A percentile compares a stretch with the other conserved stretches of the same genome.
These are phyloP conservation scores for Gynostemma pentaphyllum DNA, from an alignment of 306 rosid genomes.

Conservation along the genomic window DNA sequence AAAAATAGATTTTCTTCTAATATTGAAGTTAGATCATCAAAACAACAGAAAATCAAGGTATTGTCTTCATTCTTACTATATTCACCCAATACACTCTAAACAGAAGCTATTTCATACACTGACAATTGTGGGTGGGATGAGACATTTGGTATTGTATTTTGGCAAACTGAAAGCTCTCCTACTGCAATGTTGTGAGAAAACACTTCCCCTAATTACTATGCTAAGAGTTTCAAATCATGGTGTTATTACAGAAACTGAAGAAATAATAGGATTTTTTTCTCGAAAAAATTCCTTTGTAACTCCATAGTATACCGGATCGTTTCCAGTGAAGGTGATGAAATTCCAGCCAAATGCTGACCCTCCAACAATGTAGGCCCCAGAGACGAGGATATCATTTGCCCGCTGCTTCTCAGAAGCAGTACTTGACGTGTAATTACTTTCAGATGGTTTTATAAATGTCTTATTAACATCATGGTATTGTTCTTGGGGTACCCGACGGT, in stretches of 20 bases:
- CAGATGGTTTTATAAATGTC: slow-evolving; percentile 19
- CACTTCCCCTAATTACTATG: not conserved
- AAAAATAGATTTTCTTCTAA: too few species aligned
- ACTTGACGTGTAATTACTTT: slow-evolving; percentile 14
- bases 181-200: not conserved
- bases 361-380: slow-evolving; percentile 55
- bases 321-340: slow-evolving; percentile 45
- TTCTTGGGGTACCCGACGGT: slow-evolving; percentile 19
- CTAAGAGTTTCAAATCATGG: slow-evolving; percentile 6
- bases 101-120: too few species aligned
- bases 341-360: slow-evolving; percentile 97
- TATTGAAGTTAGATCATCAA: too few species aligned
- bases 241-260: too few species aligned
- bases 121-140: too few species aligned
- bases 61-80: too few species aligned
- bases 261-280: slow-evolving; percentile 8
- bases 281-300: slow-evolving; percentile 58
- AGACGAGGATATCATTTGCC: slow-evolving; percentile 27
- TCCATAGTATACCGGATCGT: slow-evolving; percentile 55
- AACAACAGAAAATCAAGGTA: too few species aligned
- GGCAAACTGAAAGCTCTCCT: not conserved
- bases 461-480: slow-evolving; percentile 14
- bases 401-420: slow-evolving; percentile 21
- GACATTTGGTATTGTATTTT: too few species aligned
- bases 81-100: too few species aligned